These are phyloP conservation scores for Trametes meyenii DNA, from an alignment of 768 basidiomycete species.

Conservation along the genomic window DNA sequence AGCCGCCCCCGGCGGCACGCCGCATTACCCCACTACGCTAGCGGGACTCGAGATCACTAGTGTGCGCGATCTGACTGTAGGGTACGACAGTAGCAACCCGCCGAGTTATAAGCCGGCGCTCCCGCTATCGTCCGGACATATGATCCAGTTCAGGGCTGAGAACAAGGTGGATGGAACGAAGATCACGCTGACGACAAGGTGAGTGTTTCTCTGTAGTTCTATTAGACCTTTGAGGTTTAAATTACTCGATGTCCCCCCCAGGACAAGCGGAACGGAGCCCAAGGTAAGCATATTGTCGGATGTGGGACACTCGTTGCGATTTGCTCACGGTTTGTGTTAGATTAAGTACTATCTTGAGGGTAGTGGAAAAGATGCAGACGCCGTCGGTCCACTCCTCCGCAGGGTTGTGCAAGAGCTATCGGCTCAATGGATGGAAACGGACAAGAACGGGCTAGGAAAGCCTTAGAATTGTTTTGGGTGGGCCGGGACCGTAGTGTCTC, in stretches of 20 bases:
- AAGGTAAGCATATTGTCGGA: slow-evolving; percentile 52
- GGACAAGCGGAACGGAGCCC: slow-evolving; percentile 90
- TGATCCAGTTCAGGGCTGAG: slow-evolving; percentile 78
- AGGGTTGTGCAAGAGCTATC: slow-evolving; percentile 63
- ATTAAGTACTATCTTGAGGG: slow-evolving; percentile 93
- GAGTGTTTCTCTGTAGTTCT: slow-evolving; percentile 22
- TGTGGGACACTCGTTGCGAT: slow-evolving; percentile 16
- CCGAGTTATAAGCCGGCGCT: slow-evolving; percentile 62
- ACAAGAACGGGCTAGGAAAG: slow-evolving; percentile 48
- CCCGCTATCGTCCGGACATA: slow-evolving; percentile 78
- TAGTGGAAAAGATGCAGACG: slow-evolving; percentile 52
- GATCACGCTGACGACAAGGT: slow-evolving; percentile 75
- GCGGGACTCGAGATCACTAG: slow-evolving; percentile 61
- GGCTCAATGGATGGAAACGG: slow-evolving; percentile 68
- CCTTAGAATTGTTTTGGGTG: slow-evolving; percentile 2
- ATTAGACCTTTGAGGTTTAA: background rate
- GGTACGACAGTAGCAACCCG: slow-evolving; percentile 78
- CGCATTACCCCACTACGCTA: slow-evolving; percentile 62
- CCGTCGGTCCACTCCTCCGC: slow-evolving; percentile 53
- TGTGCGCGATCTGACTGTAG: slow-evolving; percentile 75
- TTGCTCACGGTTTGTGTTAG: slow-evolving; percentile 26
- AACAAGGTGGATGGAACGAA: slow-evolving; percentile 43
- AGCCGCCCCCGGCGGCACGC: slow-evolving; percentile 27
- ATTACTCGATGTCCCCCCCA: slow-evolving; percentile 26
- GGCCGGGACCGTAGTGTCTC: background rate